Evolutionary conservation across 129 eudicot species (phyloP).

Genomic region (Gnaphalium uliginosum): DNA sequence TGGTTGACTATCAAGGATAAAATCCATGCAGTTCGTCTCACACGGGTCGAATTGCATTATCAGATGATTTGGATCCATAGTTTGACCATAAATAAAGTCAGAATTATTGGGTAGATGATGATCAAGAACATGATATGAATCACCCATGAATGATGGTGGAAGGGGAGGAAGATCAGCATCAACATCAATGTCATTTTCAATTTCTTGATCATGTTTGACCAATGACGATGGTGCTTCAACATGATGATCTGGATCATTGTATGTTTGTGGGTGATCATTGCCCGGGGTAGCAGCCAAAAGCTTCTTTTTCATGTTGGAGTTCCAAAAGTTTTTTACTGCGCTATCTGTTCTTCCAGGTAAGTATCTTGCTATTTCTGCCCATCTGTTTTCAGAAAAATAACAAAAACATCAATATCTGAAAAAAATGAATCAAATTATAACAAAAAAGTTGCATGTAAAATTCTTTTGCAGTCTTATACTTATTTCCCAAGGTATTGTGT

Average conservation of each 20-base stretch:
- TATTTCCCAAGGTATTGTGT: constrained; percentile 61
- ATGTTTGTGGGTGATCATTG: background rate
- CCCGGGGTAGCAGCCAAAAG: constrained; percentile 19
- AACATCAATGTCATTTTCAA: background rate
- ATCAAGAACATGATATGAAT: constrained; percentile 17
- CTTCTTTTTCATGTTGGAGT: constrained; percentile 59
- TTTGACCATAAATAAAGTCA: constrained; percentile 25
- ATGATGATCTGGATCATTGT: constrained; percentile 13
- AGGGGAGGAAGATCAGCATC: constrained; percentile 29
- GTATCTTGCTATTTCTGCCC: constrained; percentile 60
- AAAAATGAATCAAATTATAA: background rate
- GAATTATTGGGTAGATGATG: background rate
- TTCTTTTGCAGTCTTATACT: constrained; percentile 26
- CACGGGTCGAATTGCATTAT: constrained; percentile 19
- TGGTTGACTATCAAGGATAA: constrained; percentile 21
- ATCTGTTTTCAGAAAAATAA: constrained; percentile 29
- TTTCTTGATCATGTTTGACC: constrained; percentile 7
- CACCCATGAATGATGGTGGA: constrained; percentile 28
- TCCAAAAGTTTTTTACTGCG: constrained; percentile 68
- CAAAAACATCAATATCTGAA: background rate
- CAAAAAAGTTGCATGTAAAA: background rate
- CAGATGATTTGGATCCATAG: constrained; percentile 11
- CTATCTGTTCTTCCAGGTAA: constrained; percentile 65
- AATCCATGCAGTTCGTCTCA: background rate
- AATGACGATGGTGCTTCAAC: background rate